Conservation (phyloP, 306 rosid species). For the Hylodesmum podocarpum region DNA sequence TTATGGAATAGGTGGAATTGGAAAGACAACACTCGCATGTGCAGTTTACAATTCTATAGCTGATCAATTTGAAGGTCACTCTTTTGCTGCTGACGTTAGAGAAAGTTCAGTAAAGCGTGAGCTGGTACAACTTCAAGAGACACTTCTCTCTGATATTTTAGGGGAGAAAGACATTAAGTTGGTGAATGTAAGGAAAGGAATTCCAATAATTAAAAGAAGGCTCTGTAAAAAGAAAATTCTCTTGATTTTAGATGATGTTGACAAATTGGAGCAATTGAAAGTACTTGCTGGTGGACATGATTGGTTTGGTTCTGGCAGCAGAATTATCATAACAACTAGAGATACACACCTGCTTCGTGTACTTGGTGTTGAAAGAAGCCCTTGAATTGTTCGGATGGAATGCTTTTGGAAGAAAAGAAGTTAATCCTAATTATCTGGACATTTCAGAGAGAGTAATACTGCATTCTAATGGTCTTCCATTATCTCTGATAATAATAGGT, state of each 20-base stretch:
- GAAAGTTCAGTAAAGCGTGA: conserved; percentile 5
- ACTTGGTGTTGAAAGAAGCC: conserved; percentile 6
- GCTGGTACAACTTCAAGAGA: conserved; percentile 16
- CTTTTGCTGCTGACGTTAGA: conserved; percentile 10
- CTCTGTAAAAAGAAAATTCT: not conserved
- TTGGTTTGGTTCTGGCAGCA: conserved; percentile 31
- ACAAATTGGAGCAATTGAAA: conserved; percentile 5
- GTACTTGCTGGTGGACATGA: not conserved
- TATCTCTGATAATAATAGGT: not conserved
- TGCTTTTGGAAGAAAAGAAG: not conserved
- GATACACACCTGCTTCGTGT: not conserved
- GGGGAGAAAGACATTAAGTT: conserved; percentile 1
- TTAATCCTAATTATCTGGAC: not conserved
- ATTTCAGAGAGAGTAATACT: not conserved
- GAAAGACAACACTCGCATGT: conserved; percentile 13
- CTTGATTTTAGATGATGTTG: conserved; percentile 17
- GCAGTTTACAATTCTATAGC: conserved; percentile 8
- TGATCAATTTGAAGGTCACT: conserved; percentile 1
- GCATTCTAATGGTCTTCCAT: not conserved
- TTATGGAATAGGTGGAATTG: conserved; percentile 14
- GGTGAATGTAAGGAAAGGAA: not conserved
- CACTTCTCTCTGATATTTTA: not conserved
- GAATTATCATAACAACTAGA: conserved; percentile 25
- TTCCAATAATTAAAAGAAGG: not conserved
- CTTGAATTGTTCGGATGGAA: not conserved